These are phyloP conservation scores for Postia placenta DNA, from an alignment of 768 basidiomycete species.

Conservation along the genomic window DNA sequence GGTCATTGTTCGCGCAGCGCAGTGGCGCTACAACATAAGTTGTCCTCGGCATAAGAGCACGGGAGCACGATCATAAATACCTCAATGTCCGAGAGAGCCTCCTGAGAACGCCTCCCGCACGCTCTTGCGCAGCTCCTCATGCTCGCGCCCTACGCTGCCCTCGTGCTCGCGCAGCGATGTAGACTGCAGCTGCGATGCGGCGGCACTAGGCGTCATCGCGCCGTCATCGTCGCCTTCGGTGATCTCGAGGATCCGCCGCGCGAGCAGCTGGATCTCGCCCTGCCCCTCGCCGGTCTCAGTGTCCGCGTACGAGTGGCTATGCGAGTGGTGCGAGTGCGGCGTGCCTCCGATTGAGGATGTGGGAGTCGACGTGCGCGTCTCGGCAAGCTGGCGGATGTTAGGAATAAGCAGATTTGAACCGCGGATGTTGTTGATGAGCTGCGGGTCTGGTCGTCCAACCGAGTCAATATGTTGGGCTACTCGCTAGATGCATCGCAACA, in stretches of 20 bases:
- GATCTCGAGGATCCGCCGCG: slow-evolving; percentile 80
- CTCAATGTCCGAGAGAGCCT: slow-evolving; percentile 40
- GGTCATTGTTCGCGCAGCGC: not conserved
- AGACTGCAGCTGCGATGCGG: slow-evolving; percentile 62
- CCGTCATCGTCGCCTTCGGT: slow-evolving; percentile 71
- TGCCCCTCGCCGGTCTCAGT: slow-evolving; percentile 85
- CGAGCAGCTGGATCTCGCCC: slow-evolving; percentile 84
- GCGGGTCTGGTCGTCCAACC: slow-evolving; percentile 53
- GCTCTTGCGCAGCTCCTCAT: slow-evolving; percentile 76
- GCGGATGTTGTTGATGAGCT: slow-evolving; percentile 87
- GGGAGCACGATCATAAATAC: not conserved
- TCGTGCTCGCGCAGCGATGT: slow-evolving; percentile 64
- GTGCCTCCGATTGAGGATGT: slow-evolving; percentile 66
- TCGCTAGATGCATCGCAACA: slow-evolving; percentile 10
- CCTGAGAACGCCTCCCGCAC: slow-evolving; percentile 78
- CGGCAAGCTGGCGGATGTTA: slow-evolving; percentile 79
- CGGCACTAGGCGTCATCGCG: slow-evolving; percentile 51
- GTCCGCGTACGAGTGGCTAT: slow-evolving; percentile 68
- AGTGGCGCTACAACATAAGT: not conserved
- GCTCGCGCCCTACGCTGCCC: slow-evolving; percentile 47
- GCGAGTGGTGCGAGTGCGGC: slow-evolving; percentile 64
- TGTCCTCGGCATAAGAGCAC: not conserved
- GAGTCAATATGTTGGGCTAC: not conserved
- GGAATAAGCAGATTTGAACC: slow-evolving; percentile 75
- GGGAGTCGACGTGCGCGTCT: slow-evolving; percentile 62